phyloP scores from a whole-genome alignment of 495 filamentous ascomycete genomes.

The Xylaria grammica region DNA sequence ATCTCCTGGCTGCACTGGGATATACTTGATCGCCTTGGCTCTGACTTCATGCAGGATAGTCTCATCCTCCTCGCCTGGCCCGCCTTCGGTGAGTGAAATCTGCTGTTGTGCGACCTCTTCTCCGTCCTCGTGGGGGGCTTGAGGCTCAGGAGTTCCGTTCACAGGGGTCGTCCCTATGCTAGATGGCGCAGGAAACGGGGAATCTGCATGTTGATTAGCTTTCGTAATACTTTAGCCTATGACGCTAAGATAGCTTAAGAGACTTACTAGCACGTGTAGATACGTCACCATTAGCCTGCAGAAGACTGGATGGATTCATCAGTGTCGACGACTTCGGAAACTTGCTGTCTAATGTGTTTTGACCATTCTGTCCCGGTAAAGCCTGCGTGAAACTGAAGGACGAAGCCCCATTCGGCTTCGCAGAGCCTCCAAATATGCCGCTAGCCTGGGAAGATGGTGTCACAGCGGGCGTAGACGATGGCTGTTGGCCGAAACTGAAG shows the following conservation, averaged over 20 bases:
- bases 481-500: slow-evolving; percentile 37
- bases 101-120: slow-evolving; percentile 57
- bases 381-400: slow-evolving; percentile 35
- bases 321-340: slow-evolving; percentile 25
- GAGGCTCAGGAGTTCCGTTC: slow-evolving; percentile 66
- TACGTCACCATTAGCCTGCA: slow-evolving; percentile 45
- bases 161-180: slow-evolving; percentile 63
- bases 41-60: slow-evolving; percentile 65
- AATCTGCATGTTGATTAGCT: slow-evolving; percentile 41
- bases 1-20: slow-evolving; percentile 41
- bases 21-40: slow-evolving; percentile 64
- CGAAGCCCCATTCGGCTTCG: slow-evolving; percentile 27
- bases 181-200: slow-evolving; percentile 55
- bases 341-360: slow-evolving; percentile 26
- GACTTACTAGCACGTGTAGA: slow-evolving; percentile 53
- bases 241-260: background rate
- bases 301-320: slow-evolving; percentile 23
- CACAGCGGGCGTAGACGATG: slow-evolving; percentile 33
- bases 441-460: slow-evolving; percentile 29
- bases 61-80: slow-evolving; percentile 76
- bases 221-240: background rate
- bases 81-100: slow-evolving; percentile 65
- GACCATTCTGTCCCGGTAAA: slow-evolving; percentile 25
- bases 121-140: slow-evolving; percentile 58
- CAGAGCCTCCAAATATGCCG: slow-evolving; percentile 27